These are phyloP conservation scores for Penicillium sp. DNA, from an alignment of 2,329 filamentous ascomycete genomes.

Conservation along the genomic window DNA sequence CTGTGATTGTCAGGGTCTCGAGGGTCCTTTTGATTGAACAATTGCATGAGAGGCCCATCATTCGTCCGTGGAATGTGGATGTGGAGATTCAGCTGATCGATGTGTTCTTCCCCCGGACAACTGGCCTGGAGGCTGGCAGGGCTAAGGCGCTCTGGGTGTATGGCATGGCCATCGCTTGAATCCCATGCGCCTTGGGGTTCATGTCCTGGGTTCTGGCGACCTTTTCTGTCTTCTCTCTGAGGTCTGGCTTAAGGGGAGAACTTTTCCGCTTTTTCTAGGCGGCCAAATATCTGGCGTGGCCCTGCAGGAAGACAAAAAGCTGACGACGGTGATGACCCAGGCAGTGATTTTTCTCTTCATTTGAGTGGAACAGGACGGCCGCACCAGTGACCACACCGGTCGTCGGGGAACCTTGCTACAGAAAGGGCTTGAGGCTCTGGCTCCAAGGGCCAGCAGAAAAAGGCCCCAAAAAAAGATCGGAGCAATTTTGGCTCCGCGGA, in stretches of 20 bases:
- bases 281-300: neutral
- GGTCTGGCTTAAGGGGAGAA: neutral
- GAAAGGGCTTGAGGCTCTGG: neutral
- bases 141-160: too few species aligned
- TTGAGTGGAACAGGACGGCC: neutral
- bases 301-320: neutral
- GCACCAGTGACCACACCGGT: neutral
- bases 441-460: neutral
- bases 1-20: neutral
- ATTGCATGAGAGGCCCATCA: neutral
- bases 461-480: neutral
- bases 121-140: neutral
- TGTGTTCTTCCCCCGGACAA: neutral
- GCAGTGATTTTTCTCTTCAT: neutral
- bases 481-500: neutral
- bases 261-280: neutral
- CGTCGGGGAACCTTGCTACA: neutral
- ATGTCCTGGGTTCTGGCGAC: neutral
- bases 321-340: neutral
- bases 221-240: neutral
- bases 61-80: constrained; percentile 1
- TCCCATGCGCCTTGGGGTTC: neutral
- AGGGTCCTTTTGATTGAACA: neutral
- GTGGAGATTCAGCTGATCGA: constrained; percentile 8
- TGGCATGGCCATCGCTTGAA: neutral